Conservation (phyloP, 2,329 filamentous ascomycete genomes). For the Fusarium veterinarium region DNA sequence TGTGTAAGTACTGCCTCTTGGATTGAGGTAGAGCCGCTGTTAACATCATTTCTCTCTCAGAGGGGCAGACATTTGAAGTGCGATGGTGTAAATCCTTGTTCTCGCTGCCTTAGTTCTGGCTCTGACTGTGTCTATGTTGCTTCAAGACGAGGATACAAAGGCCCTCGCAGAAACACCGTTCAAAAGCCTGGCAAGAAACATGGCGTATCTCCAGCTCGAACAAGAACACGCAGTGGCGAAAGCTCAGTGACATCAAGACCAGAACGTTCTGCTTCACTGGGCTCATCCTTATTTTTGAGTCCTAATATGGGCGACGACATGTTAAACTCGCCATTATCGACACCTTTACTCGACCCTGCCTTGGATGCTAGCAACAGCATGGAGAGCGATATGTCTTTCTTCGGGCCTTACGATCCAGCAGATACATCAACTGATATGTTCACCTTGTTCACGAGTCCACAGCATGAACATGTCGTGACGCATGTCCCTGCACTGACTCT, state of each 20-base stretch:
- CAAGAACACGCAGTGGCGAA: conserved; percentile 27
- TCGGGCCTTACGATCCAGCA: conserved; percentile 24
- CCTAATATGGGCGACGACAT: conserved; percentile 24
- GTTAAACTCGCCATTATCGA: conserved; percentile 37
- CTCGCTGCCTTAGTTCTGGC: conserved; percentile 70
- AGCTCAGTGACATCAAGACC: conserved; percentile 57
- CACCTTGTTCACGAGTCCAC: conserved; percentile 29
- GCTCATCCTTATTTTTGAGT: conserved; percentile 22
- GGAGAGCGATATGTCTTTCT: conserved; percentile 25
- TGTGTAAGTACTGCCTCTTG: conserved; percentile 58
- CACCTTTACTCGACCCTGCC: conserved; percentile 15
- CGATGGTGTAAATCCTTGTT: conserved; percentile 76
- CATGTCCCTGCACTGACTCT: conserved; percentile 50
- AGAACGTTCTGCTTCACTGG: conserved; percentile 36
- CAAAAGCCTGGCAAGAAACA: conserved; percentile 63
- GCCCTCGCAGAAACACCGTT: conserved; percentile 55
- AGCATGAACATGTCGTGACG: conserved; percentile 25
- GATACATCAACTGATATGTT: conserved; percentile 42
- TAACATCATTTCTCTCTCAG: conserved; percentile 49
- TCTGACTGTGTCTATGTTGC: conserved; percentile 77
- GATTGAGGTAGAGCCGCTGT: background rate
- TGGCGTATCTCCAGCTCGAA: conserved; percentile 54
- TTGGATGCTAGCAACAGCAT: conserved; percentile 8
- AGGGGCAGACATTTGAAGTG: conserved; percentile 79
- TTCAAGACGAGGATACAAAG: conserved; percentile 80